Evolutionary conservation across 352 stramenopile genomes (phyloP), one percentile per base, ranked within the genome.

Genomic region (Phytophthora multivora): DNA sequence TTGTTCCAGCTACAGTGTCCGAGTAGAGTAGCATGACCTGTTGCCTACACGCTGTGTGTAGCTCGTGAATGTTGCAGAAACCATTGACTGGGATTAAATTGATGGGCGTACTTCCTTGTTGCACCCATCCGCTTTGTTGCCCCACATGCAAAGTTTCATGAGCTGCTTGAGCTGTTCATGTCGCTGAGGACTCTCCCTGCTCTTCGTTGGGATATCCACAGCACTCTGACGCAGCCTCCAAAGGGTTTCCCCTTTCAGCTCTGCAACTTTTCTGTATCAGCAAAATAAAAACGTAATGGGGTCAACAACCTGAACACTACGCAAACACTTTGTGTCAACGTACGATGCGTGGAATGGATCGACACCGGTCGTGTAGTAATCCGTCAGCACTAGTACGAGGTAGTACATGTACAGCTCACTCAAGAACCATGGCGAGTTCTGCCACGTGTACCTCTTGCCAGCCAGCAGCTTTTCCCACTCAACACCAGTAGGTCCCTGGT

Each of bases 371-470:
- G 73, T 69, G 54, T 81, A 86, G 54, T 77, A 90, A 45, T 79
- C 78, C 3, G 76, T 52, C 49, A 90, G 36, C 21, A 87, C 49
- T 16, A 88, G 55, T 26, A 90, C 61, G 33, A 82, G 61, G 61
- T 86, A 75, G 69, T 86, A 90, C 55, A 87, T 72, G 77, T 86
- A 90, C 41, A 79, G 78, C 62, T 90, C 80, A 15, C 75, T 72
- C 21, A 87, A 41, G 62, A 90, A 90, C 80, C 80, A 90, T 31
- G 80, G 73, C 15, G 67, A 58, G 51, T 82, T 73, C 46, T 83
- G 76, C 75, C 80, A 89, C 38, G 73, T 83, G 50, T 83, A 84
- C 16, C 43, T 36, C 8, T 79, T 63, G 47, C 57, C 69, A 4
- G 31, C 26, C 5, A n/a, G 59, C 42, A 86, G 35, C 5, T 48